Evolutionary conservation across 768 basidiomycete species (phyloP), one percentile per base, ranked within the genome.

Genomic region (Gloeostereum incarnatum): DNA sequence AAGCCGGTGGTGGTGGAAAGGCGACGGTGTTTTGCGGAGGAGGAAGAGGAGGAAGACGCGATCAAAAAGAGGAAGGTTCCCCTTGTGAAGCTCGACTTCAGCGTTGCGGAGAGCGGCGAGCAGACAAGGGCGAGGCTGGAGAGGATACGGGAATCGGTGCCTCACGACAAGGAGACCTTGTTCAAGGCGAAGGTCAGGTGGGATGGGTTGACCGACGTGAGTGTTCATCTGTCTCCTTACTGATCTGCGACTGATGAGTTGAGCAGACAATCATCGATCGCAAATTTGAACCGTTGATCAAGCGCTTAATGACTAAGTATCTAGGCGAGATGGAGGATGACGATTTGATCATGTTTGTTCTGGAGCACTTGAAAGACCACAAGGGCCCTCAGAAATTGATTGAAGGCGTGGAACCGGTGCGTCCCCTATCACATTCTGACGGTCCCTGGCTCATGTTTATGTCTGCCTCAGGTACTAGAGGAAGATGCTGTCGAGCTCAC

Each of bases 251-350:
- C 19, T 40, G 30, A 41, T 25, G 20, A 3, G 18, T 40, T 40
- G n/a, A 5, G n/a, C 47, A 93, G 91, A 62, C 63, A 21, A 69
- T 86, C 58, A 82, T 94, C 49, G 84, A 87, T 49, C 73, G 78
- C 29, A 96, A 94, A 59, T 66, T 97, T 13, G 84, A 90, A 55
- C 81, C 88, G 21, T 62, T 93, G 38, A 77, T 91, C 19, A 84
- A 87, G 45, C 73, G 75, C 6, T 69, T 83, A 47, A 90, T 97
- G 78, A 69, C 73, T 24, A 83, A 85, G 55, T 89, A 86, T 50
- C 75, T 97, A 9, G 92, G 91, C 42, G 90, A 93, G 52, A 71
- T 91, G 52, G 88, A 92, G 44, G 92, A 94, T 52, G 88, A 92
- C 45, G 92, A 97, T 52, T 70, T 96, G 43, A 81, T 91, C 40